A percentile compares a stretch with the other conserved stretches of the same genome.
Evolutionary conservation across 164 flowering plant species (phyloP).

Genomic region (Cinnamomum micranthum): DNA sequence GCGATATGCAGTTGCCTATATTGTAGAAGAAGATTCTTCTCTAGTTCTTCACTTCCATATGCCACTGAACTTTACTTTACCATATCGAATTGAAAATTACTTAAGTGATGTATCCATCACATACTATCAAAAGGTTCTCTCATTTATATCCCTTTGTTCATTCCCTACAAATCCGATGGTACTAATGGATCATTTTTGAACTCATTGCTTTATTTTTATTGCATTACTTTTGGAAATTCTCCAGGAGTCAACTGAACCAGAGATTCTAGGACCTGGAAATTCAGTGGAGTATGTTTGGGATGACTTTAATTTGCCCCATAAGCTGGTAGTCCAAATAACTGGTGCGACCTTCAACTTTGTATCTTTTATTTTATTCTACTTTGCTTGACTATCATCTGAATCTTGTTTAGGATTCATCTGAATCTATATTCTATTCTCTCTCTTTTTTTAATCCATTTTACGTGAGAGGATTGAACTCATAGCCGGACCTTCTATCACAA

Average conservation of each 20-base stretch:
- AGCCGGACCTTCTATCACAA: not conserved
- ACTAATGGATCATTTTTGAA: not conserved
- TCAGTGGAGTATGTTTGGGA: slow-evolving; percentile 77
- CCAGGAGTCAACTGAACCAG: slow-evolving; percentile 66
- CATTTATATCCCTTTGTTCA: not conserved
- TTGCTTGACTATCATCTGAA: not conserved
- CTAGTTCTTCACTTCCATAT: slow-evolving; percentile 62
- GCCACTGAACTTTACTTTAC: slow-evolving; percentile 48
- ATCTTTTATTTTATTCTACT: not conserved
- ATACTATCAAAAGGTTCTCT: slow-evolving; percentile 81
- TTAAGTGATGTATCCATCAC: slow-evolving; percentile 53
- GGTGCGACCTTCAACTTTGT: slow-evolving; percentile 31
- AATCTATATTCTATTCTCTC: not conserved
- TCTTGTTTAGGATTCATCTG: not conserved
- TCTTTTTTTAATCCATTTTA: not conserved
- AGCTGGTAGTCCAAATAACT: slow-evolving; percentile 60
- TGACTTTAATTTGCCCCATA: slow-evolving; percentile 82
- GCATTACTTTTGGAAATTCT: slow-evolving; percentile 4
- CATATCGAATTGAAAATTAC: slow-evolving; percentile 84
- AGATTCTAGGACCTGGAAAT: slow-evolving; percentile 57
- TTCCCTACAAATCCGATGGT: slow-evolving; percentile 4
- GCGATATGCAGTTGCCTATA: slow-evolving; percentile 66
- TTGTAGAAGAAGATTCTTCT: slow-evolving; percentile 74
- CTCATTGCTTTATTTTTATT: slow-evolving; percentile 2
- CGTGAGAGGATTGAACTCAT: not conserved